Evolutionary conservation across 345 rosid genomes (phyloP).

Genomic region (Crucihimalaya himalaica): DNA sequence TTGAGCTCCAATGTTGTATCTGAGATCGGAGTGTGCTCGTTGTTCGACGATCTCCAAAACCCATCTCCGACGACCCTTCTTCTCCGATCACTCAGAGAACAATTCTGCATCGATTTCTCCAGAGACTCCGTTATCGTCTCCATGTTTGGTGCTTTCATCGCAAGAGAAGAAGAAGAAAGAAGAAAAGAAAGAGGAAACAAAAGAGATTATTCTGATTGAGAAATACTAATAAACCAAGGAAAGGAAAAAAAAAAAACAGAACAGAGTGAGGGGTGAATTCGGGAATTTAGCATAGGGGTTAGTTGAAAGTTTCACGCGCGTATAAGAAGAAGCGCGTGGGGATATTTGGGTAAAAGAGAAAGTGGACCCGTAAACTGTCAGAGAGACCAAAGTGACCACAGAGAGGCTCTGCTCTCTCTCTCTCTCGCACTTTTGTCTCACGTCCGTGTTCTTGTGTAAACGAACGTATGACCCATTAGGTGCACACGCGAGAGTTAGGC

Average conservation of each 20-base stretch:
- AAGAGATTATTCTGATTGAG: conserved; percentile 29
- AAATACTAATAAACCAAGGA: not conserved
- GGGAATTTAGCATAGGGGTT: not conserved
- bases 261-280: conserved; percentile 20
- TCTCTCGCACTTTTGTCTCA: conserved; percentile 49
- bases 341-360: conserved; percentile 22
- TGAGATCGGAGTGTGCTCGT: conserved; percentile 39
- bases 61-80: conserved; percentile 33
- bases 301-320: conserved; percentile 29
- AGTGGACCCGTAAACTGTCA: conserved; percentile 51
- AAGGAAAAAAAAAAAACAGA: conserved; percentile 1
- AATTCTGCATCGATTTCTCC: conserved; percentile 75
- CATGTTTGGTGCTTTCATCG: conserved; percentile 78
- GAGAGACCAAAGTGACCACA: conserved; percentile 42
- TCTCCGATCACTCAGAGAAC: conserved; percentile 53
- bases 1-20: conserved; percentile 82
- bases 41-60: conserved; percentile 39
- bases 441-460: conserved; percentile 16
- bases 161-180: not conserved
- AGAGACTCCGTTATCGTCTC: conserved; percentile 68
- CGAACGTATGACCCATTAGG: not conserved
- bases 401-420: conserved; percentile 12
- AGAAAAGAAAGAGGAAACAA: conserved; percentile 24
- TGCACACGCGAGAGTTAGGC: conserved; percentile 13
- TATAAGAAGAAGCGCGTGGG: conserved; percentile 44